Conservation (phyloP, 441 rosid genomes). For the Raphanus hybrid region DNA sequence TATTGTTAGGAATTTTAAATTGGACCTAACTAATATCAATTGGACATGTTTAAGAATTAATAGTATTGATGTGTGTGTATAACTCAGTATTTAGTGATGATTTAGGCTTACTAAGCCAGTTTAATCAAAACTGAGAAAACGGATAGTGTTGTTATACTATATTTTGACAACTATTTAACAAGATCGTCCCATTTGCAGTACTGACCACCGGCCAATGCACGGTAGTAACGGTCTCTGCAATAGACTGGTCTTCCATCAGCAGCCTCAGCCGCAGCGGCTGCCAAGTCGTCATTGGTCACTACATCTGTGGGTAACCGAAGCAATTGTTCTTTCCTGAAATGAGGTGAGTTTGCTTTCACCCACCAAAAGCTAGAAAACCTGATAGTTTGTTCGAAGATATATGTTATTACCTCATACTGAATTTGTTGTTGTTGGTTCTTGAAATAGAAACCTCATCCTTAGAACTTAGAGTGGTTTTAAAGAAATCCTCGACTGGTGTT, state of each 20-base stretch:
- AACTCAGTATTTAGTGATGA: neutral
- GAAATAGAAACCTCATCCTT: constrained; percentile 51
- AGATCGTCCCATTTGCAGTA: constrained; percentile 97
- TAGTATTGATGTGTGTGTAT: neutral
- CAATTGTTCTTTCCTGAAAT: constrained; percentile 73
- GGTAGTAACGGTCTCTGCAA: constrained; percentile 83
- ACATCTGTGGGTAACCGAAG: constrained; percentile 76
- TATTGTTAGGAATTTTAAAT: too few species aligned
- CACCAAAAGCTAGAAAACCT: neutral
- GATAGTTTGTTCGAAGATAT: neutral
- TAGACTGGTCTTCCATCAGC: constrained; percentile 67
- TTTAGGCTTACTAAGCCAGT: neutral
- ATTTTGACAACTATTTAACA: constrained; percentile 32
- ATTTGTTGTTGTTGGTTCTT: constrained; percentile 54
- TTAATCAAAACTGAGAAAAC: constrained; percentile 14
- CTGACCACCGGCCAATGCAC: constrained; percentile 83
- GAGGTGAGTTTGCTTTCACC: constrained; percentile 7
- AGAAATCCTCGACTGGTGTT: constrained; percentile 78
- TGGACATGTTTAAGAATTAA: too few species aligned
- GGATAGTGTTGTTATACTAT: neutral
- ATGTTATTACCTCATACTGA: constrained; percentile 58
- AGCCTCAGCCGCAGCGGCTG: constrained; percentile 96
- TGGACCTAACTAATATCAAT: too few species aligned
- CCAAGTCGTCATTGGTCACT: constrained; percentile 70
- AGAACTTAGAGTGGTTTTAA: constrained; percentile 46